Percentiles rank a stretch among this genome's conserved stretches.
Evolutionary conservation across 2,329 filamentous ascomycete species (phyloP).

Genomic region (Penicillium concentricum): DNA sequence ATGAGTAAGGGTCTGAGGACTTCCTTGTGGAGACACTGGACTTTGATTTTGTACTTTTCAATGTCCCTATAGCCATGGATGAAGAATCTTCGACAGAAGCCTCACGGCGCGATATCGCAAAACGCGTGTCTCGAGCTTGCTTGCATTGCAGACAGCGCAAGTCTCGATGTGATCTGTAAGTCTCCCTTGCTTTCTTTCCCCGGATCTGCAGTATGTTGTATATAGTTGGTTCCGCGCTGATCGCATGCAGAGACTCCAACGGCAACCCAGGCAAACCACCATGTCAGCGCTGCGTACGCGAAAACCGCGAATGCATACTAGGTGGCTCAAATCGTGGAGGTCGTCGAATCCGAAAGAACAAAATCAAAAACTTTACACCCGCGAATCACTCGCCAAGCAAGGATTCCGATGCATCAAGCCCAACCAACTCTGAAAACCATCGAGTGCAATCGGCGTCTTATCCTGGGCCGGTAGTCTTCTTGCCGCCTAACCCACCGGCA

Average conservation of each 20-base stretch:
- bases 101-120: conserved; percentile 30
- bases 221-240: conserved; percentile 15
- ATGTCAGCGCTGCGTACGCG: conserved; percentile 58
- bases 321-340: conserved; percentile 61
- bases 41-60: background rate
- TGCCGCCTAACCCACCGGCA: conserved; percentile 33
- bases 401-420: conserved; percentile 28
- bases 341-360: conserved; percentile 57
- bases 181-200: background rate
- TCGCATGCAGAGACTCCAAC: conserved; percentile 13
- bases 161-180: conserved; percentile 53
- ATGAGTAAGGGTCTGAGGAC: conserved; percentile 16
- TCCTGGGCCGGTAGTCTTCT: conserved; percentile 35
- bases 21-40: conserved; percentile 11
- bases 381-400: conserved; percentile 26
- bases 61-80: conserved; percentile 1
- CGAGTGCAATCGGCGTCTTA: conserved; percentile 29
- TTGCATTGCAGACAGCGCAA: conserved; percentile 51
- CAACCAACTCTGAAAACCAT: conserved; percentile 27
- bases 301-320: conserved; percentile 59
- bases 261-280: conserved; percentile 47
- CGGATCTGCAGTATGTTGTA: conserved; percentile 14
- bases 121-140: conserved; percentile 50
- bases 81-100: conserved; percentile 7
- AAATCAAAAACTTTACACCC: conserved; percentile 37